phyloP scores from a whole-genome alignment of 2,329 filamentous ascomycete species.

The Stagonosporopsis chrysanthemi region DNA sequence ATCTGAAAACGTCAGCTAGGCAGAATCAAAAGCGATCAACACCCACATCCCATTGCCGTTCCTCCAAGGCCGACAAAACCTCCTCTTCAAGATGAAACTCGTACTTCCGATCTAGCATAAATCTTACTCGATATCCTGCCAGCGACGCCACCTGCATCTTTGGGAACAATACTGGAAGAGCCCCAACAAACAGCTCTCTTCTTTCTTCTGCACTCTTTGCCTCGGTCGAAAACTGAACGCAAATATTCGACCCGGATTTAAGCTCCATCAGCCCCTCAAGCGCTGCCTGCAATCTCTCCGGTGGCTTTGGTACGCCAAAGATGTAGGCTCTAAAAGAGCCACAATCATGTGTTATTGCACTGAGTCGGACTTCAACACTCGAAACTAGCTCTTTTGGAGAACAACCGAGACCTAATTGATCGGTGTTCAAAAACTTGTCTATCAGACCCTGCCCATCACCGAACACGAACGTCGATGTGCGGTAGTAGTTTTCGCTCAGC shows the following conservation, averaged over 20 bases:
- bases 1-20: neutral
- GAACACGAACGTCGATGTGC: conserved; percentile 30
- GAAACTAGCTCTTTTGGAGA: conserved; percentile 21
- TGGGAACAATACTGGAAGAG: conserved; percentile 17
- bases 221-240: conserved; percentile 25
- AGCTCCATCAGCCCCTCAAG: conserved; percentile 26
- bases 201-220: conserved; percentile 20
- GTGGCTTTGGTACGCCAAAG: conserved; percentile 25
- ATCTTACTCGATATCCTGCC: conserved; percentile 19
- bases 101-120: conserved; percentile 26
- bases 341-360: conserved; percentile 26
- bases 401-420: conserved; percentile 23
- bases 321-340: conserved; percentile 32
- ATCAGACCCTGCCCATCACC: conserved; percentile 27
- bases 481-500: conserved; percentile 29
- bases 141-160: conserved; percentile 14
- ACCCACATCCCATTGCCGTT: conserved; percentile 5
- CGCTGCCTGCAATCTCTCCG: conserved; percentile 25
- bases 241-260: conserved; percentile 22
- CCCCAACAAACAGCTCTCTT: conserved; percentile 18
- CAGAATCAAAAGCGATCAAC: neutral
- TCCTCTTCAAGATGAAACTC: conserved; percentile 13
- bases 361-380: conserved; percentile 25
- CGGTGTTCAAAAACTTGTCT: conserved; percentile 23
- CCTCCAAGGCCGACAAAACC: neutral